Base-by-base conservation (phyloP, 2,329 filamentous ascomycete species). In the Fusarium continuum region DNA sequence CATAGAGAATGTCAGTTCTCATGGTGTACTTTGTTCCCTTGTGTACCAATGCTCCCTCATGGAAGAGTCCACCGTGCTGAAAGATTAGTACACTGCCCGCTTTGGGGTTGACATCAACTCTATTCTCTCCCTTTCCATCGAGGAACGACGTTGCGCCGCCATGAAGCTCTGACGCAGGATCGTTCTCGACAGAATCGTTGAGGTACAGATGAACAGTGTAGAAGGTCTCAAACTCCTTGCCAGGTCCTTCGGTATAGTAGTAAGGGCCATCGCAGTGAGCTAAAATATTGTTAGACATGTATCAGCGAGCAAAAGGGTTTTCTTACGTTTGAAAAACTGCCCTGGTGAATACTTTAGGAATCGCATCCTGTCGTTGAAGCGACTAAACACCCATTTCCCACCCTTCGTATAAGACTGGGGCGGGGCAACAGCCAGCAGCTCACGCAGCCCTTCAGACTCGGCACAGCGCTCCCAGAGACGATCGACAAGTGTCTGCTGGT, bases 331-430 rank as follows among this genome's bases (percentile, higher is more conserved):
- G 69, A 96, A 95, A 72, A 88, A 94, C 68, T 93, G 87, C 0
- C 90, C 91, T 0, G 81, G 76, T 0, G 82, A 81, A 72, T 95
- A 95, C 70, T 85, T 88, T 45, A 96, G 77, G 68, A 93, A 93
- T 23, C 92, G 80, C 83, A 93, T 83, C 29, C 91, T 78, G 72
- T 92, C 85, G 73, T 95, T 95, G 35, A 91, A 73, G 9, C 88
- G 65, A 28, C 73, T 60, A 62, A 85, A 82, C 43, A 73, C 71
- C 80, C 82, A 82, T 41, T 70, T 64, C 5, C 70, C 71, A 23
- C 55, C 61, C 4, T 61, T 61, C 22, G 54, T 53, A 17, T 55
- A 55, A 17, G 67, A 53, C 7, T 74, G 67, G 19, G 72, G 64
- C 1, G 75, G 68, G 16, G 81, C 68, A 3, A 70, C 67, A 1